phyloP scores from a whole-genome alignment of 805 yeast genomes.

The Peterozyma toletana region DNA sequence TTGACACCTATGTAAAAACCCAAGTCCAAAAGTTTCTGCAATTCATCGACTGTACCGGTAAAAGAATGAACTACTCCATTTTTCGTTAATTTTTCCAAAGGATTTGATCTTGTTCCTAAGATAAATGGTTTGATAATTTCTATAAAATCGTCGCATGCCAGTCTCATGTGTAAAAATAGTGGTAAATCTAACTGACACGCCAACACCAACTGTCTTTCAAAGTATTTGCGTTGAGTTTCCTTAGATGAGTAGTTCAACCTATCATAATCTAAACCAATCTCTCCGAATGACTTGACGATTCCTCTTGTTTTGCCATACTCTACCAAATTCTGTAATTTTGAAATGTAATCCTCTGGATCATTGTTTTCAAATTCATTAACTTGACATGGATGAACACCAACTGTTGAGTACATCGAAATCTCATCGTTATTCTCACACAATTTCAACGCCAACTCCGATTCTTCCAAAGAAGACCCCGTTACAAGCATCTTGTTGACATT shows the following conservation, averaged over 20 bases:
- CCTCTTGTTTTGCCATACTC: conserved; percentile 39
- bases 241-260: conserved; percentile 69
- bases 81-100: conserved; percentile 20
- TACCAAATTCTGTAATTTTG: conserved; percentile 41
- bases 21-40: conserved; percentile 43
- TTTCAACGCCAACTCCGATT: conserved; percentile 54
- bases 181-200: conserved; percentile 59
- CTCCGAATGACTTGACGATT: conserved; percentile 80
- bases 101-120: conserved; percentile 26
- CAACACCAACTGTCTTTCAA: conserved; percentile 66
- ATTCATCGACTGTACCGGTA: conserved; percentile 72
- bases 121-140: conserved; percentile 57
- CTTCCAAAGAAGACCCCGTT: conserved; percentile 75
- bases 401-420: conserved; percentile 50
- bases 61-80: conserved; percentile 93
- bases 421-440: conserved; percentile 23
- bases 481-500: conserved; percentile 67
- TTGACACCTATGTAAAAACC: conserved; percentile 78
- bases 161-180: conserved; percentile 84
- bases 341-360: conserved; percentile 33
- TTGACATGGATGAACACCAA: conserved; percentile 94
- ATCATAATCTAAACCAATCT: conserved; percentile 93
- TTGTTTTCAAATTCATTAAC: conserved; percentile 37
- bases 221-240: conserved; percentile 60
- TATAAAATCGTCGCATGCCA: conserved; percentile 75